Evolutionary conservation across 192 early-diverging fungal genomes (phyloP), one percentile per base, ranked within the genome.

Genomic region (Coemansia sp.): DNA sequence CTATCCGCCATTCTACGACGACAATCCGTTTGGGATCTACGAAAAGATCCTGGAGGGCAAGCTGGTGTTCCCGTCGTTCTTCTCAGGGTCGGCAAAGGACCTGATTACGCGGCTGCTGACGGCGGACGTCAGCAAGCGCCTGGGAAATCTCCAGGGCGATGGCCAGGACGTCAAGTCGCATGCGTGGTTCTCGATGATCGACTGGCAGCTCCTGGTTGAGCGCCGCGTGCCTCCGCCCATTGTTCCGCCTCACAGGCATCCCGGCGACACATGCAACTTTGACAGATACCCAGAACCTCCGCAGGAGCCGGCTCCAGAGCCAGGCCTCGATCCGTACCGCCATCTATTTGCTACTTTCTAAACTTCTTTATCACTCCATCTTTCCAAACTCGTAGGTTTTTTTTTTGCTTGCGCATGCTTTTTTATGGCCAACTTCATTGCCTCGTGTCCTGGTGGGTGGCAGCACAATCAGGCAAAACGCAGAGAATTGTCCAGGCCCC

Each of bases 1-100:
- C 4, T 92, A 95, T 71, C 97, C 97, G 66, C 97, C 97, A 4
- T 99, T 97, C 84, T 97, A 92, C 77, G 97, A 97, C 85, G 95
- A 99, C 76, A 94, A 94, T 68, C 92, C 95, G 39, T 97, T 97
- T 80, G 94, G 94, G 26, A 99, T 99, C 73, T 99, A 99, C 83
- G 97, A 97, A 84, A 99, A 99, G 81, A 99, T 99, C 71, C 83
- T 99, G 26, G 90, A 88, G 2, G 95, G 97, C 51, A 89, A 88
- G 67, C 89, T 97, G 51, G 89, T 86, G 46, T 99, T 97, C 69
- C 94, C 97, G 30, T 65, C 91, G 12, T 91, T 95, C 81, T 93
- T 99, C 62, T 91, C 94, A 58, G 69, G 89, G 0, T 63, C 87
- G 20, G 96, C 95, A 11, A 92, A 90, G 69, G 96, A 98, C 69